Evolutionary conservation across 2,329 filamentous ascomycete genomes (phyloP).

Genomic region (Penicillium sp.): DNA sequence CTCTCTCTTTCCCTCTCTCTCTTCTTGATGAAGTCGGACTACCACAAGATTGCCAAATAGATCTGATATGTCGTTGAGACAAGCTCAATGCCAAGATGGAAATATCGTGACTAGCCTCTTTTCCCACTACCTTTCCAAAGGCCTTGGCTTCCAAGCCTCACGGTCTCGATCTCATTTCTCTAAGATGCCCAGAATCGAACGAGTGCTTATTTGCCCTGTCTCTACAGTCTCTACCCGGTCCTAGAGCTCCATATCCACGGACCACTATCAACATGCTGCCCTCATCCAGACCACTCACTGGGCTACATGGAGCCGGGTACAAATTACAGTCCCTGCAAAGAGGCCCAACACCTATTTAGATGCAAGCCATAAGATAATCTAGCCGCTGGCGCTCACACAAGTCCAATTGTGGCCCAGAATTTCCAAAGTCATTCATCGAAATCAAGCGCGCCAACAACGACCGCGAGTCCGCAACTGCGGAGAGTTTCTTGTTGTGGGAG

Average conservation of each 20-base stretch:
- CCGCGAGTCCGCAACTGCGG: conserved; percentile 25
- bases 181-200: not conserved
- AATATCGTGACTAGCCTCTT: not conserved
- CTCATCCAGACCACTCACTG: not conserved
- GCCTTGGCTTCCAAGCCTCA: too few relatives aligned
- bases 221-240: not conserved
- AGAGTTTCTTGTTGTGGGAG: conserved; percentile 29
- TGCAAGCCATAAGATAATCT: too few relatives aligned
- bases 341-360: too few relatives aligned
- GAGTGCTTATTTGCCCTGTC: not conserved
- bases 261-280: not conserved
- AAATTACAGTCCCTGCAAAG: not conserved
- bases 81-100: not conserved
- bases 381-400: conserved; percentile 18
- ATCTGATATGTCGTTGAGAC: too few relatives aligned
- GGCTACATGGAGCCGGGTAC: not conserved
- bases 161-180: not conserved
- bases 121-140: too few relatives aligned
- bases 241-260: not conserved
- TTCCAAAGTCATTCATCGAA: conserved; percentile 31
- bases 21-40: too few relatives aligned
- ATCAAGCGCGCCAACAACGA: conserved; percentile 21
- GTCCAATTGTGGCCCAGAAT: conserved; percentile 24
- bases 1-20: too few relatives aligned
- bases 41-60: too few relatives aligned